Evolutionary conservation across 2,329 filamentous ascomycete genomes (phyloP).

Genomic region (Trichophyton rubrum): DNA sequence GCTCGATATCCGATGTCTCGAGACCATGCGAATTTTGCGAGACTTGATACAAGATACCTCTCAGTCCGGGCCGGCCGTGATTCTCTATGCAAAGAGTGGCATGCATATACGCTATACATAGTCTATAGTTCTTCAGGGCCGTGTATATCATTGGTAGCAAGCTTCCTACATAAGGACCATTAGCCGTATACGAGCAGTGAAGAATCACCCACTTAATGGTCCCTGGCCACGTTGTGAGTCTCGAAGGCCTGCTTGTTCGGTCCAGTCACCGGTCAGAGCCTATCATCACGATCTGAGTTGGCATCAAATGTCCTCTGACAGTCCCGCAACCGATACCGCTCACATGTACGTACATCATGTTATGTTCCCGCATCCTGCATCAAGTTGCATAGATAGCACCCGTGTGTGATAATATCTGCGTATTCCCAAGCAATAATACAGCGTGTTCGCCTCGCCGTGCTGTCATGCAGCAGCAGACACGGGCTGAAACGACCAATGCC

Average conservation of each 20-base stretch:
- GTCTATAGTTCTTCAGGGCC: not conserved
- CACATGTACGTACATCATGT: not conserved
- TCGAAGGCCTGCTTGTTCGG: not conserved
- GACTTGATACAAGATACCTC: not conserved
- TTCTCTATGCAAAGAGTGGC: not conserved
- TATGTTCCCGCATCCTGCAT: conserved; percentile 2
- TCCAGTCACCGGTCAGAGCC: not conserved
- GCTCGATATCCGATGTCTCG: not conserved
- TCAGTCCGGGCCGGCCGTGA: not conserved
- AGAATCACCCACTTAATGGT: not conserved
- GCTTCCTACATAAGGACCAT: not conserved
- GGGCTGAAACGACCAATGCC: conserved; percentile 1
- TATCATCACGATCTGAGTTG: not conserved
- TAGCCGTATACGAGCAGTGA: not conserved
- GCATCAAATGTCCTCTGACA: not conserved
- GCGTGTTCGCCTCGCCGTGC: not conserved
- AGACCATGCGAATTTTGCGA: not conserved
- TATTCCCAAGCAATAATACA: conserved; percentile 2
- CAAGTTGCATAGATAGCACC: not conserved
- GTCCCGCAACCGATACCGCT: not conserved
- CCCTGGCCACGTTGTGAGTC: not conserved
- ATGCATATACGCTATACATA: not conserved
- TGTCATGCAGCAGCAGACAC: not conserved
- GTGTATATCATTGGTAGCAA: not conserved
- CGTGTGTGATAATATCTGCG: not conserved